Evolutionary conservation across 768 basidiomycete genomes (phyloP), one percentile per base, ranked within the genome.

Genomic region (Chalciporus chontae): DNA sequence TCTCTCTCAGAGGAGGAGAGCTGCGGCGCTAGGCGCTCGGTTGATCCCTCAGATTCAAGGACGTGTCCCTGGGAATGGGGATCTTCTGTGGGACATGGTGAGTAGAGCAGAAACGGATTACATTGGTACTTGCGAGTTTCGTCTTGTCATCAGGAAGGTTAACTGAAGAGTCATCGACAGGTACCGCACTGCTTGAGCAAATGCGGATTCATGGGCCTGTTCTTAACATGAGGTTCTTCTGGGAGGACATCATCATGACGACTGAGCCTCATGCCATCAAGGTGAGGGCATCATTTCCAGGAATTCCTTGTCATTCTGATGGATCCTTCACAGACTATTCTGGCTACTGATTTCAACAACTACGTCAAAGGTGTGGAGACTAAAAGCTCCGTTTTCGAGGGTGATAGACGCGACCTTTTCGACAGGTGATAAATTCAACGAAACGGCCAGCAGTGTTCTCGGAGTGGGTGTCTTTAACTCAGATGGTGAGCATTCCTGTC

Each of bases 381-480:
- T 24, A 13, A 0, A 26, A 26, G 26, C 7, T 10, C 14, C 17
- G n/a, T 14, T 7, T 34, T 42, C 11, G 15, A 46, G 8, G 18
- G 5, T 21, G 40, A 5, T 11, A 18, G 3, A 26, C 31, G 8
- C 51, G 19, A 51, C 14, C 36, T 18, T 34, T 36, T 11, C 9
- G n/a, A 7, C 48, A 76, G 73, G 73, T 1, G 58, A 54, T 14
- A 57, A 54, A 14, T 71, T 75, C 47, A 58, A 58, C 36, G 51
- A 59, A 37, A 59, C 62, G 14, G 63, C 69, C 15, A 39, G 62
- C 23, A 55, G 59, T 10, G 63, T 79, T 13, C 58, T 80, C 14
- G 80, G 80, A 14, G 73, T 69, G 0, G 81, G 82, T 6, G 73
- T 83, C 6, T 82, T 83, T 63, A 81, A 79, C 52, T 73, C 77